Evolutionary conservation across 164 flowering plant species (phyloP).

Genomic region (Berberis thunbergii): DNA sequence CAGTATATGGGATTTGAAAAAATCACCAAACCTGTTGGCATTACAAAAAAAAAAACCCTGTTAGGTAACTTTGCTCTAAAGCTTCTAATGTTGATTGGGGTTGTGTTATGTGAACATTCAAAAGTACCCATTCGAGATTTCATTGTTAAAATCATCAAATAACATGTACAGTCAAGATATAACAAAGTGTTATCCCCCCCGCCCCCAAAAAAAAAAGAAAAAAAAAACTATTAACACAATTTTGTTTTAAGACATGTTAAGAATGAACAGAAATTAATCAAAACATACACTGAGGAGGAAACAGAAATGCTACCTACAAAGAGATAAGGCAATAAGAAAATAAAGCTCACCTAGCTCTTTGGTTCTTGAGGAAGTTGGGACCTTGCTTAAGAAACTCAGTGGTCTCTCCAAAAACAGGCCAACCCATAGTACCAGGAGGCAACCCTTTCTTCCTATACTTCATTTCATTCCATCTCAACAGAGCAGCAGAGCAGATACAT

Average conservation of each 20-base stretch:
- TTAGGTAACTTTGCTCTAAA: neutral
- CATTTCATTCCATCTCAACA: slow-evolving; percentile 77
- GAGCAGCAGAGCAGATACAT: slow-evolving; percentile 33
- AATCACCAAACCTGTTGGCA: slow-evolving; percentile 56
- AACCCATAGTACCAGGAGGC: slow-evolving; percentile 98
- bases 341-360: slow-evolving; percentile 57
- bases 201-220: too few species aligned
- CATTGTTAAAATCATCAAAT: too few species aligned
- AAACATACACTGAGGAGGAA: neutral
- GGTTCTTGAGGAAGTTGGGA: slow-evolving; percentile 78
- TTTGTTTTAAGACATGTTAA: too few species aligned
- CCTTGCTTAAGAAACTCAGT: slow-evolving; percentile 89
- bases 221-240: too few species aligned
- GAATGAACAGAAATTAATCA: neutral
- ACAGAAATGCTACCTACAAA: neutral
- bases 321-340: neutral
- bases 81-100: neutral
- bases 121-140: too few species aligned
- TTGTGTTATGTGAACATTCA: neutral
- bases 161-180: too few species aligned
- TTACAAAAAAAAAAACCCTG: neutral
- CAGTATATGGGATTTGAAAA: slow-evolving; percentile 85
- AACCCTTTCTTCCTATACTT: slow-evolving; percentile 70
- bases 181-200: too few species aligned
- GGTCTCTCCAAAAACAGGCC: slow-evolving; percentile 98